Evolutionary conservation across 495 filamentous ascomycete species (phyloP), one percentile per base, ranked within the genome.

Genomic region (Saxophila tyrrhenica): DNA sequence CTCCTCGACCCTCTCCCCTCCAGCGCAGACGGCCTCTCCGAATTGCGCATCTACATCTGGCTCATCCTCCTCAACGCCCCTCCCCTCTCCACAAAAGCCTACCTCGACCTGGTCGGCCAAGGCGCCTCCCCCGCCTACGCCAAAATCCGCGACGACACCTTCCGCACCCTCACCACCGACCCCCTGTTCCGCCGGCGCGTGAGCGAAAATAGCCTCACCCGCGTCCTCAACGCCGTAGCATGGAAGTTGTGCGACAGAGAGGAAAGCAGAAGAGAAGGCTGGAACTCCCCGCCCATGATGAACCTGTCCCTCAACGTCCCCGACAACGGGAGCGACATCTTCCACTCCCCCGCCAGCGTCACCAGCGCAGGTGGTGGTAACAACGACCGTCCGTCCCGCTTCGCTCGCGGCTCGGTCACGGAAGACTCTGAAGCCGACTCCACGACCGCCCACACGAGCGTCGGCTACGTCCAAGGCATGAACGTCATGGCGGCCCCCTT

Each of bases 401-500:
- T n/a, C n/a, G n/a, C n/a, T n/a, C n/a, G 55, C 2, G 58, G 56
- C 25, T 58, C 57, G 8, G 51, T 59, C 19, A 60, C 62, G 1
- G 80, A 84, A 58, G 78, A 75, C 43, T 81, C 77, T 21, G 77
- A 82, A 45, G 65, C 60, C 10, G 68, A n/a, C n/a, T n/a, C n/a
- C n/a, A n/a, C n/a, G n/a, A 25, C 24, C 13, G 17, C 20, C 45
- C 45, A 24, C 20, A 20, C 21, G 9, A 25, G 45, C 15, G 85
- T 86, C 13, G 87, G 86, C 50, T 99, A 99, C 66, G 94, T 97
- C 3, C 92, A 99, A 66, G 92, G 92, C 54, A 97, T 98, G 92
- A 98, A 97, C 65, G 91, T 97, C n/a, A 79, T 98, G n/a, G 90
- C 87, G 35, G 92, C 92, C 9, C 94, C 92, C 0, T 96, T 99